Evolutionary conservation across 371 early-diverging fungal species (phyloP).

Genomic region (Zychaea mexicana): DNA sequence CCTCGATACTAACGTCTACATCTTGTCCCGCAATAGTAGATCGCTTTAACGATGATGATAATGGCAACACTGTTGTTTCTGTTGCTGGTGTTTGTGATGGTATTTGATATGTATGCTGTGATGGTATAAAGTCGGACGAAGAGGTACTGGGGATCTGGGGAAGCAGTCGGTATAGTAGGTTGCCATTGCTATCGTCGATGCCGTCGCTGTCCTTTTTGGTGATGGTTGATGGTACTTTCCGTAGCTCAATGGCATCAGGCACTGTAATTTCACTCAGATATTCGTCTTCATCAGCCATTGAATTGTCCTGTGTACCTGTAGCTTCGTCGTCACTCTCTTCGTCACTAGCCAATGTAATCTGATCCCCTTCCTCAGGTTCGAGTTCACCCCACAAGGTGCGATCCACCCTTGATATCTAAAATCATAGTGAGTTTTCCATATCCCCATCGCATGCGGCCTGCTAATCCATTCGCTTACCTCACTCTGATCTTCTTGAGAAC

Average conservation of each 20-base stretch:
- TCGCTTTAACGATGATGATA: too few species aligned
- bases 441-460: too few species aligned
- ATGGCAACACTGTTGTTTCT: too few species aligned
- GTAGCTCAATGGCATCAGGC: constrained; percentile 87
- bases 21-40: constrained; percentile 60
- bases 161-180: constrained; percentile 82
- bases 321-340: constrained; percentile 1
- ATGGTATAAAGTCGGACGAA: constrained; percentile 85
- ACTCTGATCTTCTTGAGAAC: background rate
- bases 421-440: too few species aligned
- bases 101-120: constrained; percentile 77
- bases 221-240: constrained; percentile 56
- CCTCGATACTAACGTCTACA: constrained; percentile 66
- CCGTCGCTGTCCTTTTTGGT: constrained; percentile 73
- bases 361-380: constrained; percentile 45
- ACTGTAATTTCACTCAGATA: constrained; percentile 56
- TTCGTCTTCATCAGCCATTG: background rate
- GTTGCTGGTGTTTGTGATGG: too few species aligned
- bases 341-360: background rate
- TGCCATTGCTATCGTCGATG: constrained; percentile 29
- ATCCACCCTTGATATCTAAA: constrained; percentile 35
- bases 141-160: constrained; percentile 63
- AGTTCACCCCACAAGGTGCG: constrained; percentile 77
- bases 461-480: background rate
- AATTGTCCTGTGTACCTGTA: background rate